These are phyloP conservation scores for Emydomyces testavorans DNA, from an alignment of 2,329 filamentous ascomycete genomes.

Conservation along the genomic window DNA sequence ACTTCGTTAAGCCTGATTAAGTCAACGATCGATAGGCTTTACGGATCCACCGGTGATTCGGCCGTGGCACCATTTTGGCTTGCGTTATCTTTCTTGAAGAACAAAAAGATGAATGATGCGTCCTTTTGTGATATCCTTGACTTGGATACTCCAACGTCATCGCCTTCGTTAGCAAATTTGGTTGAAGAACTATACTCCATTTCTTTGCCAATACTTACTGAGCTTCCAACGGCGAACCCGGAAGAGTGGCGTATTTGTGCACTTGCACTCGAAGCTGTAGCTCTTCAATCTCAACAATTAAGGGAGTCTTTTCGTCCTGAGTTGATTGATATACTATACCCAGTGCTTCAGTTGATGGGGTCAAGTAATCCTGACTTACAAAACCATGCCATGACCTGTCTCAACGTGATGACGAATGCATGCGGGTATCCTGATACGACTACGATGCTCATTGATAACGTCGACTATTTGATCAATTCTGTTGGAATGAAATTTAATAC, in stretches of 20 bases:
- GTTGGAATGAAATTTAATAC: conserved; percentile 80
- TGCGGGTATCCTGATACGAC: conserved; percentile 66
- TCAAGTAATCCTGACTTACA: conserved; percentile 57
- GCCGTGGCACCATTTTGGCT: conserved; percentile 71
- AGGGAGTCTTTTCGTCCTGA: conserved; percentile 64
- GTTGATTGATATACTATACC: conserved; percentile 82
- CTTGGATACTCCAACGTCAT: conserved; percentile 29
- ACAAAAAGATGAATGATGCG: conserved; percentile 41
- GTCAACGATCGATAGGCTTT: conserved; percentile 54
- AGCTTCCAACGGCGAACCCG: conserved; percentile 28
- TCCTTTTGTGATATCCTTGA: conserved; percentile 58
- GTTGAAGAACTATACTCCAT: conserved; percentile 37
- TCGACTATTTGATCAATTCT: conserved; percentile 92
- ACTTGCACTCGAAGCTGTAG: conserved; percentile 67
- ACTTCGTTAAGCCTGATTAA: conserved; percentile 44
- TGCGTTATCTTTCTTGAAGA: conserved; percentile 58
- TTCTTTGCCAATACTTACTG: conserved; percentile 32
- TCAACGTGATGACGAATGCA: conserved; percentile 65
- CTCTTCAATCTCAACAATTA: conserved; percentile 59
- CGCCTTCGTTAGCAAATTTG: conserved; percentile 23
- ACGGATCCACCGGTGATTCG: conserved; percentile 46
- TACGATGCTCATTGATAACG: conserved; percentile 75
- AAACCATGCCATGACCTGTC: conserved; percentile 66
- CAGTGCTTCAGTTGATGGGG: conserved; percentile 76
- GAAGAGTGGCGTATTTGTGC: conserved; percentile 63